Conservation (phyloP, 768 basidiomycete genomes). For the Asterophora lycoperdoides region DNA sequence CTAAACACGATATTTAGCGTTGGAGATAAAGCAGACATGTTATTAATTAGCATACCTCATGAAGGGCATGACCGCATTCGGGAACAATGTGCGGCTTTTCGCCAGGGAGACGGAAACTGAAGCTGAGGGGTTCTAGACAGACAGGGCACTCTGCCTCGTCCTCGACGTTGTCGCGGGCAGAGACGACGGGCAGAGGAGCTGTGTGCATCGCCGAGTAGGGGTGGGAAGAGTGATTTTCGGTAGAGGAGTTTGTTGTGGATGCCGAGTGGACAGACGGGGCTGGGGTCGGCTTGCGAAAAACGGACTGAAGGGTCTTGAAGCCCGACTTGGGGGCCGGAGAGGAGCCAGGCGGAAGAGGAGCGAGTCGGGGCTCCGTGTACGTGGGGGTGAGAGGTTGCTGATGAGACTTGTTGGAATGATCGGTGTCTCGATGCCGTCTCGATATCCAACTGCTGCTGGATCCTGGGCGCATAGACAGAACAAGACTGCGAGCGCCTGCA, state of each 20-base stretch:
- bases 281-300: constrained; percentile 47
- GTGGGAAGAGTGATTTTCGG: constrained; percentile 40
- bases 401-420: constrained; percentile 25
- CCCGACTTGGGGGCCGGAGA: constrained; percentile 19
- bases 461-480: constrained; percentile 38
- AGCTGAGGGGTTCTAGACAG: constrained; percentile 92
- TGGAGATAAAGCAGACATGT: constrained; percentile 6
- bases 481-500: constrained; percentile 7
- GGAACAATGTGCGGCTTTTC: constrained; percentile 98
- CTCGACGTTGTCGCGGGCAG: constrained; percentile 54
- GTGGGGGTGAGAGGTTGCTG: constrained; percentile 43
- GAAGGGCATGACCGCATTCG: constrained; percentile 96
- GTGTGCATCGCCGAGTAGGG: constrained; percentile 59
- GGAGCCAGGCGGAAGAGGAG: constrained; percentile 31
- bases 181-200: constrained; percentile 70
- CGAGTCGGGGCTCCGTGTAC: constrained; percentile 34
- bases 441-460: constrained; percentile 35
- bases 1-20: constrained; percentile 31
- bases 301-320: constrained; percentile 46
- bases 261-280: constrained; percentile 45
- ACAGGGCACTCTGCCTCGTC: constrained; percentile 94
- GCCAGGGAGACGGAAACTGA: constrained; percentile 88
- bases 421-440: constrained; percentile 34
- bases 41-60: constrained; percentile 56
- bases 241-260: constrained; percentile 35